These are phyloP conservation scores for Amborella trichopoda DNA, from an alignment of 164 flowering plant genomes.

Conservation along the genomic window DNA sequence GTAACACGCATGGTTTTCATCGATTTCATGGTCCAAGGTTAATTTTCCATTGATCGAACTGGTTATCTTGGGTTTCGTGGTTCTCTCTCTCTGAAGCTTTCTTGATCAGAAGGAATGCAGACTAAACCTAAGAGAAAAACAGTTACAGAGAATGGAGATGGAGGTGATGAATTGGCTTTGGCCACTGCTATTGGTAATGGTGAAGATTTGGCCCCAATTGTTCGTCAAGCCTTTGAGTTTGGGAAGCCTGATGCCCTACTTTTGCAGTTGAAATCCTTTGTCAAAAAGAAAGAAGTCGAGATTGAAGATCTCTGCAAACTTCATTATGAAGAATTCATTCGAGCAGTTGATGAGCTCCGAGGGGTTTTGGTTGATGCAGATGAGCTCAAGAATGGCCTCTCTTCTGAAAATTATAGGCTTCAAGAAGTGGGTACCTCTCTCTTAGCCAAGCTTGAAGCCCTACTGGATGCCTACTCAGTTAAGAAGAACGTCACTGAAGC, in stretches of 20 bases:
- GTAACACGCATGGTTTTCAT: no score
- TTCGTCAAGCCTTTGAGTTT: constrained; percentile 72
- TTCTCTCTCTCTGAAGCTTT: no score
- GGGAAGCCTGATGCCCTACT: constrained; percentile 71
- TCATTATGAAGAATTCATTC: constrained; percentile 88
- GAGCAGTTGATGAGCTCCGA: constrained; percentile 91
- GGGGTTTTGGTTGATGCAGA: constrained; percentile 91
- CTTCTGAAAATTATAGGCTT: constrained; percentile 57
- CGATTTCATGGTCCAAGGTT: no score
- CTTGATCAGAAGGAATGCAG: constrained; percentile 31
- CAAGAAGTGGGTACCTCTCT: constrained; percentile 73
- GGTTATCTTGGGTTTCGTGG: no score
- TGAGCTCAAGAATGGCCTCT: constrained; percentile 70
- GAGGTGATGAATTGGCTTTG: constrained; percentile 59
- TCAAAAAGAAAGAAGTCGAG: constrained; percentile 79
- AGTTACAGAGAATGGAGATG: constrained; percentile 64
- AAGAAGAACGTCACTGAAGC: constrained; percentile 73
- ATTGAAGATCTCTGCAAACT: constrained; percentile 90
- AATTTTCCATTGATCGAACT: no score
- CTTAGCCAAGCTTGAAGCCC: constrained; percentile 63
- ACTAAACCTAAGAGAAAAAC: constrained; percentile 52
- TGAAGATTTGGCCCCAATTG: constrained; percentile 73
- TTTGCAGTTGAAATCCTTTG: constrained; percentile 61
- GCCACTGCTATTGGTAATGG: constrained; percentile 67
- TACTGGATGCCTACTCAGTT: constrained; percentile 58